A percentile compares a stretch with the other conserved stretches of the same genome.
phyloP scores from a whole-genome alignment of 306 rosid genomes.

The Trifolium repens region DNA sequence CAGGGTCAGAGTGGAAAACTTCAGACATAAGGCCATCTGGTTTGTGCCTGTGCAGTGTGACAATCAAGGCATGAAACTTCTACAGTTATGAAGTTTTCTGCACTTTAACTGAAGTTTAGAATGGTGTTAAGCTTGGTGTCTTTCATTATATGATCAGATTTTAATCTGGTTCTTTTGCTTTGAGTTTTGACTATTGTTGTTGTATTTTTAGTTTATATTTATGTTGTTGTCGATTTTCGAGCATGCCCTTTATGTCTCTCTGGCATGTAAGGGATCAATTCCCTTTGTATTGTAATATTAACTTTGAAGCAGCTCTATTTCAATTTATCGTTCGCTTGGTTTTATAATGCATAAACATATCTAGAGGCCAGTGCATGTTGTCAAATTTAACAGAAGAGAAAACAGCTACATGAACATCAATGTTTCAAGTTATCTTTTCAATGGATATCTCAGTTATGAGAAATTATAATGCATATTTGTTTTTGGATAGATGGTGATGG shows the following conservation, averaged over 20 bases:
- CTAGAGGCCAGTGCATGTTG: conserved; percentile 8
- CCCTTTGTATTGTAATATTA: conserved; percentile 12
- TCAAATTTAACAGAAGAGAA: neutral
- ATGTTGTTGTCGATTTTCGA: conserved; percentile 16
- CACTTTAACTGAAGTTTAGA: conserved; percentile 25
- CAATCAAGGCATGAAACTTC: conserved; percentile 72
- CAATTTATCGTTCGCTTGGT: conserved; percentile 14
- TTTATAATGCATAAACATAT: neutral
- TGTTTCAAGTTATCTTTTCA: neutral
- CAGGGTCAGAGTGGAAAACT: conserved; percentile 87
- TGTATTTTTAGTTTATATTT: neutral
- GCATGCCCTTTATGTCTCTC: neutral
- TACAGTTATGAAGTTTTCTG: conserved; percentile 7
- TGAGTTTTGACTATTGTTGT: neutral
- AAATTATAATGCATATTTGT: neutral
- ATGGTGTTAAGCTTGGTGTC: conserved; percentile 10
- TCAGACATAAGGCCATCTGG: conserved; percentile 78
- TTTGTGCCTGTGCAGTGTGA: conserved; percentile 77
- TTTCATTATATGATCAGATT: conserved; percentile 8
- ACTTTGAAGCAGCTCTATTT: conserved; percentile 35
- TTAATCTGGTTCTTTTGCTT: conserved; percentile 32
- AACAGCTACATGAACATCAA: neutral
- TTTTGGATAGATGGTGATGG: neutral
- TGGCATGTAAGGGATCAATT: neutral
- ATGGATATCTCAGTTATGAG: neutral